Base-by-base conservation (phyloP, 2,329 filamentous ascomycete species). In the Arthrobotrys conoides region DNA sequence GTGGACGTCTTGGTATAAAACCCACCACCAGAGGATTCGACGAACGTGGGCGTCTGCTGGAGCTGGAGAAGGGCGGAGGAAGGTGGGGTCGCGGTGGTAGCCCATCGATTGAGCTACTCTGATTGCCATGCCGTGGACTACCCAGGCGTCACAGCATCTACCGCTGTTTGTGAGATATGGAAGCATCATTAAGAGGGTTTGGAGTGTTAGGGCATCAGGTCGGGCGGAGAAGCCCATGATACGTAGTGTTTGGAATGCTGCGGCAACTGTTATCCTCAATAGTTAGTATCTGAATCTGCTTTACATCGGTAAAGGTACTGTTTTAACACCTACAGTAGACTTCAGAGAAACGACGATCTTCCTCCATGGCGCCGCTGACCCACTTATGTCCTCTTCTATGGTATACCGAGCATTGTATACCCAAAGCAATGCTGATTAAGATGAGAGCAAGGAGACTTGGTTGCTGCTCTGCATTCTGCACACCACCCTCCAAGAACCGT, bases 31-130 rank as follows among this genome's bases (percentile, higher is more conserved):
- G 2, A 77, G 67, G 9, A 77, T 77, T 24, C 73, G 61, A 63
- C 73, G 49, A 14, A 77, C 68, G 18, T 77, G 73, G n/a, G 73
- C 67, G 16, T 77, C 73, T 9, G 24, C 51, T 38, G 73, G 67
- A 12, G 67, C 30, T 22, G 73, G 73, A 24, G 73, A 46, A 3
- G 73, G 73, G 16, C 73, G 59, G 49, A 77, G 73, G 41, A 71
- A 61, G 6, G 59, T 61, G 2, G 73, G 73, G 14, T 77, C 73
- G 14, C 73, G 20, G 53, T 77, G 73, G 27, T 77, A 77, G 5
- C 73, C 73, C 73, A 77, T 77, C 10, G 73, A 77, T 71, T 77
- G 73, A 9, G 73, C 73, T 9, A 77, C 73, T 30, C 73, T 71
- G 12, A 77, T 77, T 12, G 59, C 73, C 73, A 71, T 77, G n/a